Evolutionary conservation across 805 yeast species (phyloP).

Genomic region (Clavispora phyllophila): DNA sequence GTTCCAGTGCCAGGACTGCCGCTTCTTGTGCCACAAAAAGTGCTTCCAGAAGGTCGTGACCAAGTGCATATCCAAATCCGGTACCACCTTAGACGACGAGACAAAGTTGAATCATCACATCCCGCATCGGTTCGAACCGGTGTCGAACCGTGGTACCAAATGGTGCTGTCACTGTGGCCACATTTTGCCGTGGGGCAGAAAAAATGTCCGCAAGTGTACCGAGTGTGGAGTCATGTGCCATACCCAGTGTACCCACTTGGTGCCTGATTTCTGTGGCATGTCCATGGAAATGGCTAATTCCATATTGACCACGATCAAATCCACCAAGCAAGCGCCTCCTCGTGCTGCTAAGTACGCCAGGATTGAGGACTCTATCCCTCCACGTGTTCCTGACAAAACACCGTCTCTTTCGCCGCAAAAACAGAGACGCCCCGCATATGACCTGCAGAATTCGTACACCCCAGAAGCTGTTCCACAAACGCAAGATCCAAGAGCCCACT

Average conservation of each 20-base stretch:
- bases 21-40: slow-evolving; percentile 73
- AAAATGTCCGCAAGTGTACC: slow-evolving; percentile 85
- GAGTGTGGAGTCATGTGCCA: slow-evolving; percentile 97
- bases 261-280: slow-evolving; percentile 99
- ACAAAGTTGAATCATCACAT: slow-evolving; percentile 89
- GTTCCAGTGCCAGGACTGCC: slow-evolving; percentile 80
- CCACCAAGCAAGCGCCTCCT: slow-evolving; percentile 37
- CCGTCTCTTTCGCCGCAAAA: background rate
- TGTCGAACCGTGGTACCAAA: slow-evolving; percentile 88
- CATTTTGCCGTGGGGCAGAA: slow-evolving; percentile 90
- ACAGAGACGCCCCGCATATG: slow-evolving; percentile 1
- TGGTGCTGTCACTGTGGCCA: slow-evolving; percentile 99
- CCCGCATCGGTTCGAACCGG: slow-evolving; percentile 94
- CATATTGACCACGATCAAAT: slow-evolving; percentile 76
- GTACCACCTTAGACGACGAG: slow-evolving; percentile 68
- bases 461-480: slow-evolving; percentile 5
- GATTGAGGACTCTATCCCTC: background rate
- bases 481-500: background rate
- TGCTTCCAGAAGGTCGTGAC: slow-evolving; percentile 79
- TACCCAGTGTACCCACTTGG: slow-evolving; percentile 84
- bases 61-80: slow-evolving; percentile 74
- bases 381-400: background rate
- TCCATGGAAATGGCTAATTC: slow-evolving; percentile 94
- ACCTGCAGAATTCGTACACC: slow-evolving; percentile 4
- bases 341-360: background rate